phyloP scores from a whole-genome alignment of 1,139 yeast genomes.

The Meyerozyma elateridarum region DNA sequence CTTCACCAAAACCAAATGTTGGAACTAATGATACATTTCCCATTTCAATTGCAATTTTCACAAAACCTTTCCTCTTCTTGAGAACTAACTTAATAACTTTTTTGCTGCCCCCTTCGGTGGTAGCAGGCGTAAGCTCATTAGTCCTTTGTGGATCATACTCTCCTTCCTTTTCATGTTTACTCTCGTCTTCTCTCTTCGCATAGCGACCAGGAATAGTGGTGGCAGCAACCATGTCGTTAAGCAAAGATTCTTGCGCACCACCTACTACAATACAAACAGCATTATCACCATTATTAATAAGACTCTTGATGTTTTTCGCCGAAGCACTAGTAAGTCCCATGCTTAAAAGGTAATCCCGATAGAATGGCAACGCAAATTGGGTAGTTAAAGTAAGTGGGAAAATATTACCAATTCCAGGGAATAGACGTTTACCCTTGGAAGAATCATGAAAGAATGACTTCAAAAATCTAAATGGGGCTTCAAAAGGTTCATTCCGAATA shows the following conservation, averaged over 20 bases:
- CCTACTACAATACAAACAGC: conserved; percentile 91
- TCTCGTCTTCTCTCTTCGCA: conserved; percentile 48
- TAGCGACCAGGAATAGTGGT: conserved; percentile 36
- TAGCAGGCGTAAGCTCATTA: conserved; percentile 1
- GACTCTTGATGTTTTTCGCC: conserved; percentile 61
- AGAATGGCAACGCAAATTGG: conserved; percentile 83
- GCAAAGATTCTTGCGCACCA: conserved; percentile 87
- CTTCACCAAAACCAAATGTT: conserved; percentile 89
- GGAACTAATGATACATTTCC: conserved; percentile 84
- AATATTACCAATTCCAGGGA: conserved; percentile 76
- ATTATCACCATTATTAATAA: conserved; percentile 59
- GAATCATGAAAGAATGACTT: conserved; percentile 42
- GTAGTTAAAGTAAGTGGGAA: conserved; percentile 77
- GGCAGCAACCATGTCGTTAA: conserved; percentile 40
- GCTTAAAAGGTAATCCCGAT: conserved; percentile 78
- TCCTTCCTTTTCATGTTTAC: conserved; percentile 10
- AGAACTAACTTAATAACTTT: conserved; percentile 51
- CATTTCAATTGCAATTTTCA: conserved; percentile 75
- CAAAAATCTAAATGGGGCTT: conserved; percentile 51
- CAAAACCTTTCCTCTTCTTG: conserved; percentile 79
- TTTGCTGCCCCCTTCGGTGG: conserved; percentile 4
- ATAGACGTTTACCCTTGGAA: conserved; percentile 40
- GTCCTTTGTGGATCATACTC: conserved; percentile 5
- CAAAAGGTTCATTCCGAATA: conserved; percentile 40
- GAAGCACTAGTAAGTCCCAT: conserved; percentile 87